Percentiles rank a stretch among this genome's conserved stretches.
Conservation (phyloP, 768 basidiomycete genomes). For the Pleurotus tuber-regium region DNA sequence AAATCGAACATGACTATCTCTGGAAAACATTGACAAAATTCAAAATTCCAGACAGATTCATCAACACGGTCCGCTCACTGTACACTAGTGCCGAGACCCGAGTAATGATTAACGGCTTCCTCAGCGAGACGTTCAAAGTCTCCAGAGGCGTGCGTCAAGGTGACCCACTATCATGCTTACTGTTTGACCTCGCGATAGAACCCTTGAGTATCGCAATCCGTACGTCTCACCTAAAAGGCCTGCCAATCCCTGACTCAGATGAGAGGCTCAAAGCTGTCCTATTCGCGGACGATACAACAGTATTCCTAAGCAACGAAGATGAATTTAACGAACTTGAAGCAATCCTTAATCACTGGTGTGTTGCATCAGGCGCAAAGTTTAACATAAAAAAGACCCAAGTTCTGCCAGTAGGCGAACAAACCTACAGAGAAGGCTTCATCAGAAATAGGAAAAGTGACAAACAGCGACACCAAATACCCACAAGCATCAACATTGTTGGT, state of each 20-base stretch:
- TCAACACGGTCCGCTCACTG: conserved; percentile 23
- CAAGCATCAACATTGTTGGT: conserved; percentile 20
- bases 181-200: conserved; percentile 40
- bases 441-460: neutral
- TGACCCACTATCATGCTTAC: conserved; percentile 36
- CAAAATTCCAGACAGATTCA: conserved; percentile 24
- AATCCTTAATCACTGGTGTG: conserved; percentile 24
- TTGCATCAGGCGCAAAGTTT: conserved; percentile 25
- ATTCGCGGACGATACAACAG: conserved; percentile 39
- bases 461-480: conserved; percentile 16
- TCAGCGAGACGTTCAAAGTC: conserved; percentile 22
- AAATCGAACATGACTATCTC: conserved; percentile 5
- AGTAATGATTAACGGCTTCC: conserved; percentile 31
- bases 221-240: conserved; percentile 25
- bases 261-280: conserved; percentile 28
- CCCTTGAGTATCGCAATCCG: conserved; percentile 30
- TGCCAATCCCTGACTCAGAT: conserved; percentile 14
- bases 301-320: neutral
- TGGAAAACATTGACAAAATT: conserved; percentile 1
- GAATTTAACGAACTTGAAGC: neutral
- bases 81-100: conserved; percentile 27
- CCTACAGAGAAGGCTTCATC: conserved; percentile 12
- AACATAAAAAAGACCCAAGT: conserved; percentile 28
- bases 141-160: conserved; percentile 35
- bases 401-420: conserved; percentile 21